Conservation (phyloP, 106 monocot genomes). For the Platanthera zijinensis region DNA sequence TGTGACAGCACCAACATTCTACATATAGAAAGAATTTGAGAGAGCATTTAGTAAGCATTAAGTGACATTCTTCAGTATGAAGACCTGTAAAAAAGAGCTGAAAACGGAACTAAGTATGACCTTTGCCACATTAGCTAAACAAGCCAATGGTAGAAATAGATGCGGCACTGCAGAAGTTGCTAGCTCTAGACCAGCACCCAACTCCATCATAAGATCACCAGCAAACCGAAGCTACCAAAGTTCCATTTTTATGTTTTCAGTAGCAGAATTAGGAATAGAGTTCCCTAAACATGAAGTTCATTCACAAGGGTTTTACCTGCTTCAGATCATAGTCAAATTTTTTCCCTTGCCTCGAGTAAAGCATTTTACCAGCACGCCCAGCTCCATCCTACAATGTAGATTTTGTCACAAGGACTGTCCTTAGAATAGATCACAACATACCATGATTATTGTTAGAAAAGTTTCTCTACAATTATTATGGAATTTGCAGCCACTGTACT, state of each 20-base stretch:
- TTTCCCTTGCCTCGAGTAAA: constrained; percentile 96
- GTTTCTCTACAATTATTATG: too few species aligned
- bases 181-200: constrained; percentile 94
- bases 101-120: constrained; percentile 17
- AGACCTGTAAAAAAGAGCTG: background rate
- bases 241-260: background rate
- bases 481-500: background rate
- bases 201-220: constrained; percentile 90
- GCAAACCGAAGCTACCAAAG: constrained; percentile 76
- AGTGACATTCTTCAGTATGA: background rate
- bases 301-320: constrained; percentile 44
- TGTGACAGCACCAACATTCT: constrained; percentile 98
- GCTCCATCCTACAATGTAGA: constrained; percentile 72
- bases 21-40: constrained; percentile 7
- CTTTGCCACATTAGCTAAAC: constrained; percentile 90
- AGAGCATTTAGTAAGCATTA: background rate
- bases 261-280: constrained; percentile 3
- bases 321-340: constrained; percentile 99
- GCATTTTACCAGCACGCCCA: constrained; percentile 98
- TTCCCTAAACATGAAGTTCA: background rate
- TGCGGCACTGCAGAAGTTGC: constrained; percentile 87
- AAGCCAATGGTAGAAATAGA: constrained; percentile 92
- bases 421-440: background rate
- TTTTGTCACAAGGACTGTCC: background rate
- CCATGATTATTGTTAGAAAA: too few species aligned